Base-by-base conservation (phyloP, 768 basidiomycete species). In the Leccinum arenicola region DNA sequence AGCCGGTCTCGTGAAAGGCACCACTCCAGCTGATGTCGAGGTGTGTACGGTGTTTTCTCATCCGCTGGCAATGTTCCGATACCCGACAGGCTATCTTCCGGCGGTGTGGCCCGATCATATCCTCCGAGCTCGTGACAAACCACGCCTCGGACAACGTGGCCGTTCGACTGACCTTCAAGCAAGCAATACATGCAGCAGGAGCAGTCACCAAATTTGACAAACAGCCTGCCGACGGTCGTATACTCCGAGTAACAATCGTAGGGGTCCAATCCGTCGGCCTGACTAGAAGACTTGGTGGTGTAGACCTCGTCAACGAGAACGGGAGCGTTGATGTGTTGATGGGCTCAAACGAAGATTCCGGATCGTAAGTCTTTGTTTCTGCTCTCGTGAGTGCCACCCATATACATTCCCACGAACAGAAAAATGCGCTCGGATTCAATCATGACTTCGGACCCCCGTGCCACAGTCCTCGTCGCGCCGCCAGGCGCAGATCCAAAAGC, bases 351-450 rank as follows among this genome's bases (percentile, higher is more conserved):
- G 74, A 71, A 14, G 73, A 75, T 25, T 73, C 71, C n/a, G 80
- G 79, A 56, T 87, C 88, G 88, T 90, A 68, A 74, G 72, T 64
- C 2, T 3, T 17, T 6, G 27, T 9, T n/a, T 14, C 9, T 5
- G 14, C 14, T 0, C 23, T n/a, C 17, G 31, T 19, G 5, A 29
- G 9, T 17, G n/a, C 15, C 50, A 25, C 31, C 21, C 33, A n/a
- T 21, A 11, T 11, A 4, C 19, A 14, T 52, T 10, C 19, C 10
- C 6, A 11, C n/a, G 11, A 33, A 53, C 65, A 93, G 92, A 60
- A 94, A 93, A 83, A 79, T 95, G 79, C 89, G 92, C 55, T 93
- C 92, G 3, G 92, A 95, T 69, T 84, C 84, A 2, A 79, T 93
- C 52, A 71, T 91, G 60, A 61, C 55, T 33, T 77, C 78, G 21